A percentile compares a stretch with the other conserved stretches of the same genome.
Conservation (phyloP, 2,329 filamentous ascomycete genomes). For the Myriosclerotinia curreyana region DNA sequence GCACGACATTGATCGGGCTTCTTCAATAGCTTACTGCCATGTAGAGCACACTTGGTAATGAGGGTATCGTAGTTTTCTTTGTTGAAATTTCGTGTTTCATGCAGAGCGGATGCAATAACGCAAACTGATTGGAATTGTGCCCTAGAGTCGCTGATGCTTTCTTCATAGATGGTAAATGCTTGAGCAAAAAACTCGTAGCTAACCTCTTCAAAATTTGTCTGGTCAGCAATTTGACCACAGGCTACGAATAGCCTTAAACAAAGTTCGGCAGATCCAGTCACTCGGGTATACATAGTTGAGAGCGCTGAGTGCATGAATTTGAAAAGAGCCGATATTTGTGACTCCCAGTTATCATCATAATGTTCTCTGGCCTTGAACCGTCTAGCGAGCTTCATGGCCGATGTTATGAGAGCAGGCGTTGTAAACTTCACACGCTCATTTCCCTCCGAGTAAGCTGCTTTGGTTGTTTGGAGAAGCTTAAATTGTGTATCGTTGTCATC, state of each 20-base stretch:
- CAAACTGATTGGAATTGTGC: conserved; percentile 98
- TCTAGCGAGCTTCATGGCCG: conserved; percentile 83
- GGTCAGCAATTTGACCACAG: conserved; percentile 88
- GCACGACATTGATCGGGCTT: conserved; percentile 98
- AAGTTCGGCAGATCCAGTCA: conserved; percentile 80
- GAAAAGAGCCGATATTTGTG: conserved; percentile 76
- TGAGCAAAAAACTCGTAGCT: conserved; percentile 98
- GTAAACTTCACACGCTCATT: conserved; percentile 96
- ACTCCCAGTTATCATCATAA: conserved; percentile 71
- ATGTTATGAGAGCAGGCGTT: conserved; percentile 85
- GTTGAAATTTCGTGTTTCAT: conserved; percentile 84
- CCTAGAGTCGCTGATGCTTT: conserved; percentile 90
- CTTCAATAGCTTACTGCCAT: conserved; percentile 93
- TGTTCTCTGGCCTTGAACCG: conserved; percentile 89
- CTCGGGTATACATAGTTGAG: conserved; percentile 81
- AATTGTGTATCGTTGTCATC: conserved; percentile 92
- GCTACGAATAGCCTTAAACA: conserved; percentile 85
- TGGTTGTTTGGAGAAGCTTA: conserved; percentile 82
- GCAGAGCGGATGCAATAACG: conserved; percentile 83
- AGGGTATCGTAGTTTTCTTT: conserved; percentile 98
- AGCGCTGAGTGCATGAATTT: conserved; percentile 93
- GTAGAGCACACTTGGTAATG: conserved; percentile 95
- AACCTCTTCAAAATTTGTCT: conserved; percentile 89
- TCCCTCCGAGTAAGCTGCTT: conserved; percentile 84
- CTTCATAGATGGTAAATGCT: conserved; percentile 96